These are phyloP conservation scores for Ustilago nuda DNA, from an alignment of 1,284 basidiomycete species.

Conservation along the genomic window DNA sequence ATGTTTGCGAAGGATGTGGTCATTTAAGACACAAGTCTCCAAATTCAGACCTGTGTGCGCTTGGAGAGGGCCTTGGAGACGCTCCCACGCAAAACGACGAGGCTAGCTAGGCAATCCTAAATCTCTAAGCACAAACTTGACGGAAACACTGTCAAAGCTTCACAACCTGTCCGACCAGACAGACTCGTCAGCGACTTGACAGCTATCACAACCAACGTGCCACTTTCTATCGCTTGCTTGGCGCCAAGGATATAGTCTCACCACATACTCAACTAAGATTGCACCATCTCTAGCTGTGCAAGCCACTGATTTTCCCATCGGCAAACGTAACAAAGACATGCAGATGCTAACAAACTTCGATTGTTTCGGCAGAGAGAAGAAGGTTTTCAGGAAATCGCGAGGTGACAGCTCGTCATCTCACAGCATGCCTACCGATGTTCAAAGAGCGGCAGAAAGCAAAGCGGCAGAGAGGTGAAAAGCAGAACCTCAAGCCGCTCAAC, in stretches of 20 bases:
- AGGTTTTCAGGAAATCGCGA: not conserved
- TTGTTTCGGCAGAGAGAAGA: not conserved
- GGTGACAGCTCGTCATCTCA: not conserved
- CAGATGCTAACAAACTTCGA: not conserved
- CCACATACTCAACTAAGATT: not conserved
- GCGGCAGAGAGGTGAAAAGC: not conserved
- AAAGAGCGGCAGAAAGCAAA: not conserved
- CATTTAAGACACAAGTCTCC: not conserved
- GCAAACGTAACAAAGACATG: not conserved
- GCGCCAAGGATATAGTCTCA: not conserved
- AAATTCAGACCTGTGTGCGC: not conserved
- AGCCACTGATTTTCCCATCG: slow-evolving; percentile 1
- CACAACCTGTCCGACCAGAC: not conserved
- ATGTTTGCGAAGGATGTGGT: not conserved
- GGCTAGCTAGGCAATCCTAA: not conserved
- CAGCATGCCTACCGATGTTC: not conserved
- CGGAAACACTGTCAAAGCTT: not conserved
- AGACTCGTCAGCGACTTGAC: not conserved
- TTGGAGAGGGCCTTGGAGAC: not conserved
- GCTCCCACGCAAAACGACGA: not conserved
- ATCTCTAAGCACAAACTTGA: not conserved
- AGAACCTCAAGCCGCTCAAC: not conserved
- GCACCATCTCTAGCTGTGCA: not conserved
- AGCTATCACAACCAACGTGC: not conserved
- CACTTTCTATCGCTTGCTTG: not conserved